Percentiles rank a stretch among this genome's conserved stretches.
phyloP scores from a whole-genome alignment of 495 filamentous ascomycete species.

The Emericellopsis terricola region DNA sequence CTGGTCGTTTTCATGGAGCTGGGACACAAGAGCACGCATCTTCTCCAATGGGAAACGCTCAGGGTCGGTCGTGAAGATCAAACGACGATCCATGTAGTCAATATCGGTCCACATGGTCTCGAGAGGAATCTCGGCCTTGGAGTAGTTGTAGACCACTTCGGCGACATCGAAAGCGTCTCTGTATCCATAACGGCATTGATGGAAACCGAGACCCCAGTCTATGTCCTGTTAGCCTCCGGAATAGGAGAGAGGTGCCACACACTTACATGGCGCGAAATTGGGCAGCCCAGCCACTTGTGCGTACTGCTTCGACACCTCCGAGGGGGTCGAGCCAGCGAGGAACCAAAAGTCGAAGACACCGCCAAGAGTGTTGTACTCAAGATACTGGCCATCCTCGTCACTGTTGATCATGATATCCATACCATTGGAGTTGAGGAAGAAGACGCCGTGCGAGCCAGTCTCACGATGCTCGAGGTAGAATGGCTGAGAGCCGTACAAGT shows the following conservation, averaged over 20 bases:
- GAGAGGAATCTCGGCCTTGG: conserved; percentile 52
- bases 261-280: conserved; percentile 75
- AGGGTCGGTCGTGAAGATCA: conserved; percentile 59
- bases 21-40: conserved; percentile 49
- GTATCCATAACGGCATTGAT: conserved; percentile 45
- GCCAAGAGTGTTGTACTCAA: conserved; percentile 72
- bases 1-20: conserved; percentile 58
- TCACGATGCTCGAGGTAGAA: conserved; percentile 68
- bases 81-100: conserved; percentile 51
- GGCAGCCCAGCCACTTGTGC: conserved; percentile 47
- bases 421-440: conserved; percentile 67
- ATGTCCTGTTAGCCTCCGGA: conserved; percentile 23
- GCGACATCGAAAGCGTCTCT: conserved; percentile 60
- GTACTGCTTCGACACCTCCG: conserved; percentile 59
- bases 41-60: conserved; percentile 48
- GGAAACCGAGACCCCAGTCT: background rate
- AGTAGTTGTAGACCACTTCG: conserved; percentile 69
- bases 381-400: conserved; percentile 41
- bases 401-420: conserved; percentile 78
- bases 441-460: conserved; percentile 60
- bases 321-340: conserved; percentile 51
- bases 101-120: conserved; percentile 90
- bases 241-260: conserved; percentile 39
- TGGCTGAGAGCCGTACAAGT: conserved; percentile 71
- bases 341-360: conserved; percentile 80